A percentile compares a stretch with the other conserved stretches of the same genome.
These are phyloP conservation scores for Didymella keratinophila DNA, from an alignment of 2,329 filamentous ascomycete species.

Conservation along the genomic window DNA sequence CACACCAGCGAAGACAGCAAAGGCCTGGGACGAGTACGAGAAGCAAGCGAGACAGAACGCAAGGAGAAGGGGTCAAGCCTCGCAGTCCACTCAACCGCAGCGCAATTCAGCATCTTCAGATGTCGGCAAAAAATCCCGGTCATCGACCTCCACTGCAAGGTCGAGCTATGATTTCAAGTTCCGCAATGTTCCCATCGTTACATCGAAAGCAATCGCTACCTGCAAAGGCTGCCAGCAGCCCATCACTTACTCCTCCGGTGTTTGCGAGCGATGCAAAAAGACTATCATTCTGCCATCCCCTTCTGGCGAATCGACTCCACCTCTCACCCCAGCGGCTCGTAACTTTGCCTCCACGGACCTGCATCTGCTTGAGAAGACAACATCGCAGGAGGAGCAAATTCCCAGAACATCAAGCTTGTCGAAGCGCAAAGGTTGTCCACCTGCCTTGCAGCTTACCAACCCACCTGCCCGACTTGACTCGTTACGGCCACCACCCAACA, in stretches of 20 bases:
- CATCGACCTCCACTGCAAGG: slow-evolving; percentile 23
- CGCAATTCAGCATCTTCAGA: slow-evolving; percentile 33
- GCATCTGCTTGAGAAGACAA: slow-evolving; percentile 28
- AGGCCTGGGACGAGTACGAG: slow-evolving; percentile 49
- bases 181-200: slow-evolving; percentile 17
- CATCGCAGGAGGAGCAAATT: slow-evolving; percentile 24
- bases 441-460: slow-evolving; percentile 35
- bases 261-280: slow-evolving; percentile 45
- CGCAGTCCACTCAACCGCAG: slow-evolving; percentile 24
- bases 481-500: slow-evolving; percentile 32
- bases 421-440: slow-evolving; percentile 28
- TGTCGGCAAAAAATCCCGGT: slow-evolving; percentile 23
- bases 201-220: slow-evolving; percentile 35
- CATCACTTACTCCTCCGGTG: slow-evolving; percentile 37
- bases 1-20: slow-evolving; percentile 40
- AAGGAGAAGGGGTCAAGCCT: slow-evolving; percentile 36
- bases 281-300: slow-evolving; percentile 33
- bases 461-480: slow-evolving; percentile 44
- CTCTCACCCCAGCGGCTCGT: slow-evolving; percentile 32
- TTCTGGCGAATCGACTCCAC: slow-evolving; percentile 38
- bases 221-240: slow-evolving; percentile 44
- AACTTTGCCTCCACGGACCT: slow-evolving; percentile 38
- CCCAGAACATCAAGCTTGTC: slow-evolving; percentile 28
- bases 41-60: slow-evolving; percentile 42
- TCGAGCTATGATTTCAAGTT: slow-evolving; percentile 42